These are phyloP conservation scores for Cladophialophora carrionii DNA, from an alignment of 2,329 filamentous ascomycete genomes.

Conservation along the genomic window DNA sequence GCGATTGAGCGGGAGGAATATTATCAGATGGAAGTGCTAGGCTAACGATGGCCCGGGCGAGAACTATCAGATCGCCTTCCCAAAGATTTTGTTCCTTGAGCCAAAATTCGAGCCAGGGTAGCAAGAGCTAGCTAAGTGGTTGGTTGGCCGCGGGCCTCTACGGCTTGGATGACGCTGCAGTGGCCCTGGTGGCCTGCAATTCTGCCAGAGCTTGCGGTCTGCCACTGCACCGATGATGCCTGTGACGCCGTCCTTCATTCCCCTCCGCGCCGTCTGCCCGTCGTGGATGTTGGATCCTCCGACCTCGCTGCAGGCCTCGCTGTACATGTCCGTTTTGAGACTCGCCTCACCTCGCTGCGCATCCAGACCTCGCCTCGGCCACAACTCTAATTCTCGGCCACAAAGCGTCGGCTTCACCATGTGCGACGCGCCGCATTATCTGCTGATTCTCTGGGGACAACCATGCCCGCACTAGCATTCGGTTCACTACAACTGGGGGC, in stretches of 20 bases:
- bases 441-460: background rate
- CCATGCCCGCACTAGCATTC: background rate
- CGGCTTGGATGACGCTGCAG: constrained; percentile 21
- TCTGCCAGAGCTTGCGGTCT: background rate
- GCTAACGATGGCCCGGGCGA: constrained; percentile 23
- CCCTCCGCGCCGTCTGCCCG: background rate
- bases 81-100: constrained; percentile 28
- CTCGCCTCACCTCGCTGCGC: constrained; percentile 1
- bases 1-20: constrained; percentile 14
- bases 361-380: constrained; percentile 2
- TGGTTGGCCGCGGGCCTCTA: constrained; percentile 10
- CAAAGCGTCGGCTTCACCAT: background rate
- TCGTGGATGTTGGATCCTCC: background rate
- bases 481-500: background rate
- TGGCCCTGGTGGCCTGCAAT: constrained; percentile 8
- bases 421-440: background rate
- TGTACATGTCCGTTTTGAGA: background rate
- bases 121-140: constrained; percentile 15
- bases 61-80: constrained; percentile 21
- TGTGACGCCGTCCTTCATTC: constrained; percentile 1
- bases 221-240: background rate
- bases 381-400: constrained; percentile 7
- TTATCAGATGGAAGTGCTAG: constrained; percentile 19
- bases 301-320: constrained; percentile 6
- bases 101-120: constrained; percentile 6